phyloP scores from a whole-genome alignment of 495 filamentous ascomycete species.

The Neurospora sp. region DNA sequence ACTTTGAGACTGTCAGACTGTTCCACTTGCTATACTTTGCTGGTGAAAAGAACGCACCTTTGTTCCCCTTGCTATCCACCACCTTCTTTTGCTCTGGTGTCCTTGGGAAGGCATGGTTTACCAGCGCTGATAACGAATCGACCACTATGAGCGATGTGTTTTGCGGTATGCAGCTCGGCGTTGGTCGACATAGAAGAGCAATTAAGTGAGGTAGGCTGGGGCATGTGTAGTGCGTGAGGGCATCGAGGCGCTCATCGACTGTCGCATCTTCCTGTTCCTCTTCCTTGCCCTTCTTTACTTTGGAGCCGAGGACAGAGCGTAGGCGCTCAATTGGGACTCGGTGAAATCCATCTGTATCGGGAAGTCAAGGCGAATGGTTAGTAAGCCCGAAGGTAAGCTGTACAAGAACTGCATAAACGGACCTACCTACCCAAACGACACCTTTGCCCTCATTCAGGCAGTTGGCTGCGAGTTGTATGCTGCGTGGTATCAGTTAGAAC shows the following conservation, averaged over 20 bases:
- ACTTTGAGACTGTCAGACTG: conserved; percentile 13
- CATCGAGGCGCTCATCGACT: conserved; percentile 1
- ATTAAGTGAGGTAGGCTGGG: conserved; percentile 67
- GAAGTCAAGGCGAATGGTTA: conserved; percentile 2
- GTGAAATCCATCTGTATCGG: conserved; percentile 24
- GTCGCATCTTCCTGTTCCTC: background rate
- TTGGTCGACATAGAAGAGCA: conserved; percentile 56
- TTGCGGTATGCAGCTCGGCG: conserved; percentile 45
- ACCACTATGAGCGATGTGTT: conserved; percentile 59
- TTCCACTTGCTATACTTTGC: background rate
- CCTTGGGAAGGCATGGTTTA: conserved; percentile 61
- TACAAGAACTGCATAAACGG: conserved; percentile 22
- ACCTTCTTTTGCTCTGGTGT: conserved; percentile 12
- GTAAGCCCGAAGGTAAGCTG: conserved; percentile 2
- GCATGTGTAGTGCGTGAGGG: conserved; percentile 24
- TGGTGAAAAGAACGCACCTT: conserved; percentile 8
- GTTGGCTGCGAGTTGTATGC: conserved; percentile 58
- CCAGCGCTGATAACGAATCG: conserved; percentile 63
- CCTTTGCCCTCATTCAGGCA: conserved; percentile 49
- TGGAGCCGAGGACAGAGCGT: conserved; percentile 5
- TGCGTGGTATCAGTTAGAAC: conserved; percentile 19
- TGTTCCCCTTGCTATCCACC: conserved; percentile 13
- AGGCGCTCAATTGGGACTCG: conserved; percentile 20
- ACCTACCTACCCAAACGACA: conserved; percentile 91
- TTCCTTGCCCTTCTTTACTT: background rate